A percentile compares a stretch with the other conserved stretches of the same genome.
phyloP scores from a whole-genome alignment of 805 yeast genomes.

The Zygoascus tannicola region DNA sequence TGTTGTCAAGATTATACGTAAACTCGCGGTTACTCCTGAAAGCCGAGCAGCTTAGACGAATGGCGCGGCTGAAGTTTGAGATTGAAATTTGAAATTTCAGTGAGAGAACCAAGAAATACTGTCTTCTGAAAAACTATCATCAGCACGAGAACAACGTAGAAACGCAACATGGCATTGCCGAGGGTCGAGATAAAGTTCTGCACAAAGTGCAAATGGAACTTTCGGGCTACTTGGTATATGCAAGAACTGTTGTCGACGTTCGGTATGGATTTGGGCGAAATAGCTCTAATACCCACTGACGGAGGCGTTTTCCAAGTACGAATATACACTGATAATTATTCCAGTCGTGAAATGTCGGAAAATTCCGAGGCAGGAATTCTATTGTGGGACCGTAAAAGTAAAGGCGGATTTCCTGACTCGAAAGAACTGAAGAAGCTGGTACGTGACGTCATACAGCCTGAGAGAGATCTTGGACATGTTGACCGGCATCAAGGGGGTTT shows the following conservation, averaged over 20 bases:
- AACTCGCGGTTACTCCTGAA: too few species aligned
- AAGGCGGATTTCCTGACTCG: constrained; percentile 82
- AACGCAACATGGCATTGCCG: too few species aligned
- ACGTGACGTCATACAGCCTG: constrained; percentile 50
- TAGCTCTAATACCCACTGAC: constrained; percentile 39
- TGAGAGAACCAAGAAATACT: too few species aligned
- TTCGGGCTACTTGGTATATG: constrained; percentile 78
- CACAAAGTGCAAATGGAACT: constrained; percentile 79
- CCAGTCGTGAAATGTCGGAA: not conserved
- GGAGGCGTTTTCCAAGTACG: constrained; percentile 54
- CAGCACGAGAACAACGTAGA: too few species aligned
- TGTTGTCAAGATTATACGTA: too few species aligned
- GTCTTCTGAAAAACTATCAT: too few species aligned
- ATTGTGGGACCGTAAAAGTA: constrained; percentile 52
- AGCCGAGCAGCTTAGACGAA: too few species aligned
- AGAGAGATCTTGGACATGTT: constrained; percentile 51
- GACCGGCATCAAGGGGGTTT: constrained; percentile 30
- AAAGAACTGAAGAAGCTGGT: constrained; percentile 64
- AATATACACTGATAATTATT: constrained; percentile 21
- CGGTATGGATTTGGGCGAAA: constrained; percentile 46
- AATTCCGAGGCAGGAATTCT: constrained; percentile 12
- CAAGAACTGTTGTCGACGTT: constrained; percentile 84
- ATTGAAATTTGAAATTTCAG: too few species aligned
- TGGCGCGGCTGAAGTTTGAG: too few species aligned
- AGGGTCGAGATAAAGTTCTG: constrained; percentile 65